Percentiles rank a stretch among this genome's conserved stretches.
phyloP scores from a whole-genome alignment of 208 protist species.

The Wallacemonas sp. region DNA sequence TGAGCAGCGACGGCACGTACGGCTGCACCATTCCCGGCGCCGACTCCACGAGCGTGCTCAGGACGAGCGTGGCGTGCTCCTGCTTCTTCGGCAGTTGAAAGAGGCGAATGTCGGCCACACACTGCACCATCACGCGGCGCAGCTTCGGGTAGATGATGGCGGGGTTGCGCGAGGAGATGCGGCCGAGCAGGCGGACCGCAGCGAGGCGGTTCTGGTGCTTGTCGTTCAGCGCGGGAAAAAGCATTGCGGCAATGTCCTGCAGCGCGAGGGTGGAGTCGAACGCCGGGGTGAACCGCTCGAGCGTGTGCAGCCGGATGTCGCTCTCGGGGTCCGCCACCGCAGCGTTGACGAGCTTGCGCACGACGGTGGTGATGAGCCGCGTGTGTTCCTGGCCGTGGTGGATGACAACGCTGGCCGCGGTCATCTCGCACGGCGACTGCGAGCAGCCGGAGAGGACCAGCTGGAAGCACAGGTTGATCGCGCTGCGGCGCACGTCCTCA shows the following conservation, averaged over 20 bases:
- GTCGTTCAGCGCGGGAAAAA: conserved; percentile 86
- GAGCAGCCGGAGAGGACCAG: conserved; percentile 84
- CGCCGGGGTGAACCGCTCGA: conserved; percentile 70
- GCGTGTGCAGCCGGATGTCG: conserved; percentile 85
- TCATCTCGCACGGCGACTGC: conserved; percentile 66
- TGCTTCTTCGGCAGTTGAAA: conserved; percentile 81
- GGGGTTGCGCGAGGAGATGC: conserved; percentile 79
- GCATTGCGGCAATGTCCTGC: conserved; percentile 64
- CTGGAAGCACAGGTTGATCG: conserved; percentile 90
- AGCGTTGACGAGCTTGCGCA: conserved; percentile 78
- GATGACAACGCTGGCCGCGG: conserved; percentile 68
- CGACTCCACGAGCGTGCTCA: conserved; percentile 81
- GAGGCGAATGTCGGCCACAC: conserved; percentile 79
- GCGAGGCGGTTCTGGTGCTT: conserved; percentile 86
- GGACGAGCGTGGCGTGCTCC: conserved; percentile 73
- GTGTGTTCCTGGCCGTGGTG: conserved; percentile 86
- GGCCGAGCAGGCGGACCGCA: conserved; percentile 79
- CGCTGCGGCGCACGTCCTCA: conserved; percentile 84
- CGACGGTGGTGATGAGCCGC: conserved; percentile 71
- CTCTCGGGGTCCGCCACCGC: conserved; percentile 88
- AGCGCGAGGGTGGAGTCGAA: conserved; percentile 82
- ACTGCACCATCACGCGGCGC: conserved; percentile 84
- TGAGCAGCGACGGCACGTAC: conserved; percentile 82
- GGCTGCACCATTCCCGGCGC: conserved; percentile 75
- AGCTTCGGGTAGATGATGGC: conserved; percentile 81